Conservation (phyloP, 495 filamentous ascomycete species). For the Hyphodiscus hymeniophilus region DNA sequence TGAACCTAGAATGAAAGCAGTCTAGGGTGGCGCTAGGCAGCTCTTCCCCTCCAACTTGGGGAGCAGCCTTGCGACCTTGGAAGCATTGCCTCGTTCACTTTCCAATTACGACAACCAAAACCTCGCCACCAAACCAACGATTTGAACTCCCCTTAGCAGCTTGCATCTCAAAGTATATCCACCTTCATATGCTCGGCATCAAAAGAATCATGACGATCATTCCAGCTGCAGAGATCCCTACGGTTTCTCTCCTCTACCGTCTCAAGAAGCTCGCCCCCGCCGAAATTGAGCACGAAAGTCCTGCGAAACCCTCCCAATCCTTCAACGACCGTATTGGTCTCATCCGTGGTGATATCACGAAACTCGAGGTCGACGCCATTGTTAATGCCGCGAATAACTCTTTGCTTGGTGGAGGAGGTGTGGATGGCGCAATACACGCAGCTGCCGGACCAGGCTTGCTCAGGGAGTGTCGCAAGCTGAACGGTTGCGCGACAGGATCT, state of each 20-base stretch:
- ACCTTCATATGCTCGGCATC: conserved; percentile 1
- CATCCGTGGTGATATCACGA: conserved; percentile 77
- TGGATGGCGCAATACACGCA: conserved; percentile 80
- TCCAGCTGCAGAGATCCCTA: conserved; percentile 49
- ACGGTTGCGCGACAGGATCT: conserved; percentile 67
- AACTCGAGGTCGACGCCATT: conserved; percentile 69
- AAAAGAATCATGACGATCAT: conserved; percentile 19
- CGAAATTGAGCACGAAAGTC: background rate
- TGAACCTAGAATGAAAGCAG: background rate
- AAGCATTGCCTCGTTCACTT: background rate
- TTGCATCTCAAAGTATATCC: too few relatives aligned
- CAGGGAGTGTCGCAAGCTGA: conserved; percentile 57
- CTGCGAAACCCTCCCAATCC: conserved; percentile 27
- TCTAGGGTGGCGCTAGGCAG: too few relatives aligned
- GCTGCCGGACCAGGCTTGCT: conserved; percentile 65
- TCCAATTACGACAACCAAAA: too few relatives aligned
- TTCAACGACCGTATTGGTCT: conserved; percentile 68
- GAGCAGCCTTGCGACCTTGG: background rate
- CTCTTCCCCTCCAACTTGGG: background rate
- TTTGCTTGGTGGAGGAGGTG: conserved; percentile 78
- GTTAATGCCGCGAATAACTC: conserved; percentile 86
- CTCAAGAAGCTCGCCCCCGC: conserved; percentile 29
- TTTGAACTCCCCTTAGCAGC: too few relatives aligned
- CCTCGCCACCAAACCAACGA: too few relatives aligned
- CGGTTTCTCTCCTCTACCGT: conserved; percentile 53